Evolutionary conservation across 2,329 filamentous ascomycete species (phyloP), one percentile per base, ranked within the genome.

Genomic region (Colletotrichum truncatum): DNA sequence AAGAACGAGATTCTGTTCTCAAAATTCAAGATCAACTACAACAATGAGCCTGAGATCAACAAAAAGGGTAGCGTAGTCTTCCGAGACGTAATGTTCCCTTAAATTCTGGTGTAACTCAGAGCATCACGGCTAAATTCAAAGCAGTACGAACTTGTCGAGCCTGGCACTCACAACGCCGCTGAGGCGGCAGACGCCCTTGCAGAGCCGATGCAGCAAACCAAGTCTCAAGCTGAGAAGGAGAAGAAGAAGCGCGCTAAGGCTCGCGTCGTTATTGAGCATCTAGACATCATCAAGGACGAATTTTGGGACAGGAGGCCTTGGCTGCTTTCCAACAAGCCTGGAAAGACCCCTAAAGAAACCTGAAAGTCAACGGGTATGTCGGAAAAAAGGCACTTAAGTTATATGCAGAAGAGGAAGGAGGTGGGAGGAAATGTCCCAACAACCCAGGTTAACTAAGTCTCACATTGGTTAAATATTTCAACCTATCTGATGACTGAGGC

Each of bases 1-100:
- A 99, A 99, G 81, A 96, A 99, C 74, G 96, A 99, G 81, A 97
- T 99, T 18, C 81, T 99, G 12, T 99, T 96, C 77, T 92, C 90
- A 2, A 86, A 86, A 25, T 98, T 97, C 77, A 88, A 90, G 3
- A 94, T 98, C 75, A 99, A 99, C 79, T 99, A 99, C 80, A 99
- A 99, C 78, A 96, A 97, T 70, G 96, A 99, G 77, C 89, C 89
- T 0, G 93, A 97, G 68, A 94, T 98, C 14, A 97, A 88, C 78
- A 96, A 91, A 77, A 99, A 98, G 76, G 96, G 96, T 4, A 98
- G 93, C 70, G 91, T 98, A 2, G 79, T 98, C 5, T 96, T 94
- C 76, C 87, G 94, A 71, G 92, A 96, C 75, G 91, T 92, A 79
- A 73, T 7, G 6, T 2, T 10, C 3, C 39, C 2, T 5, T 12